Conservation (phyloP, 78 protist species). For the Tieghemostelium lacteum region DNA sequence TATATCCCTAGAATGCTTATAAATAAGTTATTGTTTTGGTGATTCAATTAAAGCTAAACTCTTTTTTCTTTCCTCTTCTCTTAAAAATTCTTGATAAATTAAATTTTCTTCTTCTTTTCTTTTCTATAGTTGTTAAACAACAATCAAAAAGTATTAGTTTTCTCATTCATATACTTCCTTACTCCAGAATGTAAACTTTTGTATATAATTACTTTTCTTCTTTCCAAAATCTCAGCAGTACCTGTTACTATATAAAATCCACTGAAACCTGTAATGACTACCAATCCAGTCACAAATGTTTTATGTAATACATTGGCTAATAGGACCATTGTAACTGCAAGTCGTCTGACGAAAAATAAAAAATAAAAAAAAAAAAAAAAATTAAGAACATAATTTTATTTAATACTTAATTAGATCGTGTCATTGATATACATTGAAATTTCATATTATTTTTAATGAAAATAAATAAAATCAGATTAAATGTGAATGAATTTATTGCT, state of each 20-base stretch:
- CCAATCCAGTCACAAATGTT: constrained; percentile 25
- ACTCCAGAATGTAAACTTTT: too few relatives aligned
- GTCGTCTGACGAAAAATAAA: not conserved
- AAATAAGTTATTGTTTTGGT: not conserved
- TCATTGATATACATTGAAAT: too few relatives aligned
- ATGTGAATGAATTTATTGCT: not conserved
- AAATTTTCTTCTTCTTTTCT: constrained; percentile 29
- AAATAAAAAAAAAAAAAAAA: not conserved
- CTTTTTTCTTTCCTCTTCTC: constrained; percentile 26
- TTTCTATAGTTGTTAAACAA: not conserved
- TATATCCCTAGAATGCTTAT: not conserved
- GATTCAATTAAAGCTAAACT: not conserved
- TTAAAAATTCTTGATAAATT: not conserved
- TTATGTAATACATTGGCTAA: constrained; percentile 23
- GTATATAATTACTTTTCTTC: not conserved
- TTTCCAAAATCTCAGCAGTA: not conserved
- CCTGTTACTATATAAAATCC: not conserved
- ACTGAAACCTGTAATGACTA: not conserved
- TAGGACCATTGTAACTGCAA: not conserved
- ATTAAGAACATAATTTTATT: not conserved
- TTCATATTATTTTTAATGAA: not conserved
- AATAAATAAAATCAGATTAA: not conserved
- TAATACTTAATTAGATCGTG: not conserved
- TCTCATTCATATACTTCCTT: too few relatives aligned
- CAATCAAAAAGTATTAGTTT: not conserved